Conservation (phyloP, 2,329 filamentous ascomycete species). For the Fusarium fracticaudum region DNA sequence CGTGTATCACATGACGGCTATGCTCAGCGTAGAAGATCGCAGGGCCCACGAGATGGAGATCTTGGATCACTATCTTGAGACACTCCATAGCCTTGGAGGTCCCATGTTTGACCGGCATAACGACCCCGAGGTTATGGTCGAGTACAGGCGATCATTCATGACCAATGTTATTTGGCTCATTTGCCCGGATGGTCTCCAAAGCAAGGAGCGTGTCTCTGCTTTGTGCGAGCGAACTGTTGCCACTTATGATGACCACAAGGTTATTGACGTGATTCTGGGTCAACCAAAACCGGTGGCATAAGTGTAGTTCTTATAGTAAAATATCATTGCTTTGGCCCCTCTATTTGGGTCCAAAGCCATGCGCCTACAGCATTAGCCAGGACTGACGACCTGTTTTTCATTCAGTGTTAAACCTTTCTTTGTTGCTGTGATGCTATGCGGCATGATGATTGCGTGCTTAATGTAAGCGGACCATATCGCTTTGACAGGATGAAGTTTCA, state of each 20-base stretch:
- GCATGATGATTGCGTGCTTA: neutral
- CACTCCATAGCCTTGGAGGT: constrained; percentile 17
- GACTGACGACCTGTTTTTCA: fast-evolving
- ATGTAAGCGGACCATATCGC: too few relatives aligned
- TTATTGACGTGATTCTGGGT: constrained; percentile 45
- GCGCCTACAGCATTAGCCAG: neutral
- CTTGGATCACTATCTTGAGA: constrained; percentile 33
- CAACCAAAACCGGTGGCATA: neutral
- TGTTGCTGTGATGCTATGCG: too few relatives aligned
- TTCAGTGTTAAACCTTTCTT: neutral
- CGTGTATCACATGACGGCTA: constrained; percentile 52
- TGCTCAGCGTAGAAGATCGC: constrained; percentile 52
- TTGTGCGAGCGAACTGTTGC: constrained; percentile 50
- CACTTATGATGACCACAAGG: constrained; percentile 50
- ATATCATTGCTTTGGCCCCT: neutral
- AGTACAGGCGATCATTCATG: constrained; percentile 44
- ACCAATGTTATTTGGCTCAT: constrained; percentile 40
- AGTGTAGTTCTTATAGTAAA: neutral
- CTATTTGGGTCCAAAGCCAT: too few relatives aligned
- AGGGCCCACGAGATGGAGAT: constrained; percentile 51
- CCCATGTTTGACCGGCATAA: constrained; percentile 30
- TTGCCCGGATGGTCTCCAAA: constrained; percentile 43
- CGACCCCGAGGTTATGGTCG: constrained; percentile 34
- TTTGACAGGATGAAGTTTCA: neutral
- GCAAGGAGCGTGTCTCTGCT: constrained; percentile 47